Base-by-base conservation (phyloP, 441 rosid genomes). In the Lepidium campestre region DNA sequence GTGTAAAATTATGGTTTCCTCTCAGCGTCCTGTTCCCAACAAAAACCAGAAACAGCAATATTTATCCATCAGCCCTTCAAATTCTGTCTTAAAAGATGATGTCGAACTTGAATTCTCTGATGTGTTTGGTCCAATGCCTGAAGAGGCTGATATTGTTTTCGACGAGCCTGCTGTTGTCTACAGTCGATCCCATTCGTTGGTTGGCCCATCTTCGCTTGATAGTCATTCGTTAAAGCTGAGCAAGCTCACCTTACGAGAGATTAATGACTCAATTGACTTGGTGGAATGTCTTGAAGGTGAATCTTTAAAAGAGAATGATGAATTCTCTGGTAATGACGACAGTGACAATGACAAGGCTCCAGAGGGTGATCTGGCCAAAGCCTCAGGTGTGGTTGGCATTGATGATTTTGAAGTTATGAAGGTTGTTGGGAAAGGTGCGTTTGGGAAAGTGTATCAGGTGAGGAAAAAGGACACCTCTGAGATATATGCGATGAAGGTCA, bases 361-460 rank as follows among this genome's bases (percentile, higher is more conserved):
- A 22, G 67, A 74, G 70, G 78, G 59, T 47, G 79, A 62, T 65
- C 20, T 61, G 47, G 34, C n/a, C 37, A 71, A 75, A 62, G 71
- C 55, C 56, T 55, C 54, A 9, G 63, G 81, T 69, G 80, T 88
- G 0, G 86, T 93, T 32, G 86, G 89, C 32, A 81, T 86, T 69
- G 95, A 93, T 15, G 95, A 91, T 72, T 93, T 93, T 80, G 97
- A 91, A 80, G 75, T 81, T 80, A 53, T 93, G 82, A 93, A 86
- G 75, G 86, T 93, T 64, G 97, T 91, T 56, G 98, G 98, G 65
- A 86, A 89, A 80, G 98, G 98, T 72, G 93, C 96, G 63, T 93
- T 93, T 79, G 98, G 89, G 48, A 93, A 84, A 82, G 98, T 93
- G 7, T 91, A 74, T 77, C 97, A 93, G 72, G 98, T 91, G 63